Percentiles rank a stretch among this genome's conserved stretches.
Conservation (phyloP, 2,329 filamentous ascomycete genomes). For the Hypoxylon sp. region DNA sequence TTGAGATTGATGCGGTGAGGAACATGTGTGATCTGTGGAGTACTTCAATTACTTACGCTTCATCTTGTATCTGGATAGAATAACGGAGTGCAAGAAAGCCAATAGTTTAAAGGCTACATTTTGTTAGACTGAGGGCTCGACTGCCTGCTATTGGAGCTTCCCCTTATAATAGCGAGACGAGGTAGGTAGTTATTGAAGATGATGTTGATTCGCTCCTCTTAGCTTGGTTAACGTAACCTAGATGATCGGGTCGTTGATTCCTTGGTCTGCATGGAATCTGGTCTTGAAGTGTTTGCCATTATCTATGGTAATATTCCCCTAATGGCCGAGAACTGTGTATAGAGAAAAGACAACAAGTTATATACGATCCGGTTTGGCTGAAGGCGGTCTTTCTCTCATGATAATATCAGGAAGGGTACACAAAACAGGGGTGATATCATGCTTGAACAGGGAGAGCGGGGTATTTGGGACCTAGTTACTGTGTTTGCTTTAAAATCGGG, state of each 20-base stretch:
- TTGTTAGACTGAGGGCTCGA: not conserved
- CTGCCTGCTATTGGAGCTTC: not conserved
- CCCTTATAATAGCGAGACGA: not conserved
- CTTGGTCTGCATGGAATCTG: not conserved
- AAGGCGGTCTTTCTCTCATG: too few species aligned
- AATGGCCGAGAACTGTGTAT: too few species aligned
- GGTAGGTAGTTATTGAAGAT: not conserved
- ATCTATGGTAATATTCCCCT: not conserved
- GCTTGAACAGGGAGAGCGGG: not conserved
- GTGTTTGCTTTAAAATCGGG: not conserved
- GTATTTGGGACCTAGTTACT: not conserved
- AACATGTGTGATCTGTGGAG: not conserved
- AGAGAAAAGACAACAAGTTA: too few species aligned
- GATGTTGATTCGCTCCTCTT: not conserved
- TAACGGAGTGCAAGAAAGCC: not conserved
- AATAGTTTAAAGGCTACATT: not conserved
- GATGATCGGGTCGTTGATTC: not conserved
- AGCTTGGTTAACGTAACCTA: not conserved
- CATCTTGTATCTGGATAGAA: not conserved
- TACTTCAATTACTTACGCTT: not conserved
- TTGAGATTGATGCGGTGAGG: conserved; percentile 38
- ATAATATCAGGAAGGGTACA: too few species aligned
- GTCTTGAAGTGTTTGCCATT: too few species aligned
- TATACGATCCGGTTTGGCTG: too few species aligned
- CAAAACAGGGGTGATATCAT: too few species aligned